phyloP scores from a whole-genome alignment of 495 filamentous ascomycete genomes.

The Aspergillus wentii region DNA sequence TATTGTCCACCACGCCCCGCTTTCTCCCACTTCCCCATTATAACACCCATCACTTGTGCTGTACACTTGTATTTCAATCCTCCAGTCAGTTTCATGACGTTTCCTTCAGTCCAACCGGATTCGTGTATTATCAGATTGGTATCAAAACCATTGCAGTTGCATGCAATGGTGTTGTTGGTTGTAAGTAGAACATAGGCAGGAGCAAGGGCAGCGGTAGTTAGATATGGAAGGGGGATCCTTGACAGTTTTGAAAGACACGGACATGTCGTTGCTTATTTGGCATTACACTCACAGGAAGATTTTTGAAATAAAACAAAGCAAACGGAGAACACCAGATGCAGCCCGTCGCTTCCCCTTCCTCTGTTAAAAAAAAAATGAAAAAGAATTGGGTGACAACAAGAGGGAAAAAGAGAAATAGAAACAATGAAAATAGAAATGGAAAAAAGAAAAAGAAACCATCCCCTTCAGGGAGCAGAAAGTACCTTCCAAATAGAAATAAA shows the following conservation, averaged over 20 bases:
- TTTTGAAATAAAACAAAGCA: constrained; percentile 22
- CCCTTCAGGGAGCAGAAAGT: constrained; percentile 15
- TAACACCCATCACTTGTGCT: no score
- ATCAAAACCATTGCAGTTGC: no score
- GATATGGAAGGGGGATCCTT: constrained; percentile 4
- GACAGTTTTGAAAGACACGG: constrained; percentile 21
- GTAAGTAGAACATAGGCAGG: no score
- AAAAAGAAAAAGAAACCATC: constrained; percentile 15
- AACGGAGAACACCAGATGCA: constrained; percentile 26
- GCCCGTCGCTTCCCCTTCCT: constrained; percentile 29
- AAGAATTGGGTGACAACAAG: constrained; percentile 27
- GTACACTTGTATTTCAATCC: no score
- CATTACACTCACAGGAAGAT: constrained; percentile 27
- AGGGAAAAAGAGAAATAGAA: constrained; percentile 14
- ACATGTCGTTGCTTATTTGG: constrained; percentile 30
- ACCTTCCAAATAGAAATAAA: constrained; percentile 19
- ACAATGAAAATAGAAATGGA: constrained; percentile 13
- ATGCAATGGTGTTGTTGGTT: no score
- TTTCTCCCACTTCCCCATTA: no score
- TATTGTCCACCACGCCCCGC: no score
- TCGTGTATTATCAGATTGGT: no score
- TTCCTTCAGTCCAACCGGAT: no score
- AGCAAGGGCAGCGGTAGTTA: constrained; percentile 1
- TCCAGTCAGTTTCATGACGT: no score
- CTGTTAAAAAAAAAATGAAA: constrained; percentile 27